Evolutionary conservation across 371 early-diverging fungal genomes (phyloP), one percentile per base, ranked within the genome.

Genomic region (Syncephalis fuscata): DNA sequence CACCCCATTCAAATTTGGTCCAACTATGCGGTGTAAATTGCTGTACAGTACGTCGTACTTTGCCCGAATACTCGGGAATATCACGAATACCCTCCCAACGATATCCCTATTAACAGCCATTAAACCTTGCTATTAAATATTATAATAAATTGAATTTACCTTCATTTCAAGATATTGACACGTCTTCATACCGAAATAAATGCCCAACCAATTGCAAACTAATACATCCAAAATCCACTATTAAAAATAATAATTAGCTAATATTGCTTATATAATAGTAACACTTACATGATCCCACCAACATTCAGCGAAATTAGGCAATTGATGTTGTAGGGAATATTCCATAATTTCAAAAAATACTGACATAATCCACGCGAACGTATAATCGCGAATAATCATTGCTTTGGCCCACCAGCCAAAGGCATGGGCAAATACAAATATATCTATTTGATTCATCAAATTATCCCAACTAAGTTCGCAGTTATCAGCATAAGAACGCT

Each of bases 281-380:
- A 44, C 17, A 57, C 82, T 56, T 75, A 84, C 88, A 63, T 96
- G 95, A 70, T 96, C 94, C 95, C 95, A 96, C 95, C 95, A 96
- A 64, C 97, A 96, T 68, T 96, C 97, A 32, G 88, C 86, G 70
- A 96, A 96, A 64, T 96, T 96, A 49, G 90, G 85, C 58, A 95
- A 70, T 60, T 95, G 95, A 63, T 94, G 93, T 54, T 84, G 73
- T 43, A 96, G 68, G 44, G 92, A 83, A 64, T 96, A 96, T 60
- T 96, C 97, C 67, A 86, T 73, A 27, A 95, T 63, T 63, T 96
- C 97, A 61, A 96, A 96, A 54, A 88, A 71, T 43, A 96, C 61
- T 0, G 89, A 88, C 46, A 94, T 58, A 46, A 93, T 88, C 95
- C 95, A 95, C 64, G 92, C 92, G 52, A 94, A 78, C 61, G 84